Conservation (phyloP, 2,329 filamentous ascomycete species). For the Hawksworthiomyces lignivorus region DNA sequence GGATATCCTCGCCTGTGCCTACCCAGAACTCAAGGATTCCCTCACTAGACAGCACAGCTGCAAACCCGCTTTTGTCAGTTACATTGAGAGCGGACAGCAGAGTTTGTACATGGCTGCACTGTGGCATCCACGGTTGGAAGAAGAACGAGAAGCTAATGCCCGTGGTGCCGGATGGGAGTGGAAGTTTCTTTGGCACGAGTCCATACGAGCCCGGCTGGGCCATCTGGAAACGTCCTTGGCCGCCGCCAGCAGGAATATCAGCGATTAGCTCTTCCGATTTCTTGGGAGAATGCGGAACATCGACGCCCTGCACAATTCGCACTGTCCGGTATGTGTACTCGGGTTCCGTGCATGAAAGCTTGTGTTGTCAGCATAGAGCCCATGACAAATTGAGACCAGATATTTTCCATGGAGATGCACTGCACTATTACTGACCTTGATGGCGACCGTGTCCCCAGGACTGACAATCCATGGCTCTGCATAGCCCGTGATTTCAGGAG, state of each 20-base stretch:
- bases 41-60: neutral
- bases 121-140: neutral
- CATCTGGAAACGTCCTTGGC: neutral
- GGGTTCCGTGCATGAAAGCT: neutral
- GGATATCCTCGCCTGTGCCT: neutral
- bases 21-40: neutral
- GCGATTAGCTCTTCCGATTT: neutral
- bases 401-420: no score
- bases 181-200: neutral
- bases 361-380: neutral
- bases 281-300: neutral
- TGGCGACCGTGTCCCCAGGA: neutral
- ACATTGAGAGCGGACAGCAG: neutral
- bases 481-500: slow-evolving; percentile 4
- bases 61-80: neutral
- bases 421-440: slow-evolving; percentile 2
- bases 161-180: no score
- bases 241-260: neutral
- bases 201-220: neutral
- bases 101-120: neutral
- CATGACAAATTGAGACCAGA: neutral
- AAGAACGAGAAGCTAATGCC: neutral
- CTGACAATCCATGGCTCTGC: slow-evolving; percentile 4
- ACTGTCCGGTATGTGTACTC: neutral
- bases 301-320: neutral